Evolutionary conservation across 1,284 basidiomycete species (phyloP).

Genomic region (Melampsora americana): DNA sequence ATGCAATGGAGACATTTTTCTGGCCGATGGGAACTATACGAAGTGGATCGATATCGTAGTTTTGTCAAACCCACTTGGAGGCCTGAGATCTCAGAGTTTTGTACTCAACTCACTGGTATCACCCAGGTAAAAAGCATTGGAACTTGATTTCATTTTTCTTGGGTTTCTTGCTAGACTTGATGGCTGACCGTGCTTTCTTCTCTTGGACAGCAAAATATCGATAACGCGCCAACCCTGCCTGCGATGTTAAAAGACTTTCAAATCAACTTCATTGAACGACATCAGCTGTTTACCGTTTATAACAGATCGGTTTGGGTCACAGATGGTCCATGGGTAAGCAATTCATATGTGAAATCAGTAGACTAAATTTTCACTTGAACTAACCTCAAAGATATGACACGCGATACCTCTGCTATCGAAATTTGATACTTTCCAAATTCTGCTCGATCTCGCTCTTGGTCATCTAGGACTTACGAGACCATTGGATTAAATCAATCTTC

Average conservation of each 20-base stretch:
- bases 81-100: slow-evolving; percentile 76
- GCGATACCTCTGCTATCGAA: background rate
- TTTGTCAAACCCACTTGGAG: slow-evolving; percentile 85
- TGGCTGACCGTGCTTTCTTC: no score
- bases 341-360: background rate
- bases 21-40: slow-evolving; percentile 58
- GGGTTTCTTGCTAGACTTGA: no score
- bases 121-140: slow-evolving; percentile 64
- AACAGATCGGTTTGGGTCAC: slow-evolving; percentile 58
- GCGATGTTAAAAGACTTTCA: slow-evolving; percentile 66
- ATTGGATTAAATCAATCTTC: slow-evolving; percentile 7
- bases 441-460: slow-evolving; percentile 45
- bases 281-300: slow-evolving; percentile 54
- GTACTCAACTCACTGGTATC: slow-evolving; percentile 81
- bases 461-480: slow-evolving; percentile 53
- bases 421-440: background rate
- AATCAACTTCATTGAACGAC: slow-evolving; percentile 62
- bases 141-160: background rate
- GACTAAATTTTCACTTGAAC: background rate
- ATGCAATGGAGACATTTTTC: slow-evolving; percentile 43
- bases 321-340: slow-evolving; percentile 57
- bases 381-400: background rate
- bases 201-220: slow-evolving; percentile 67
- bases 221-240: slow-evolving; percentile 71
- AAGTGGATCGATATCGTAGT: slow-evolving; percentile 75